phyloP scores from a whole-genome alignment of 1,284 basidiomycete genomes.

The Cystobasidium pallidum region DNA sequence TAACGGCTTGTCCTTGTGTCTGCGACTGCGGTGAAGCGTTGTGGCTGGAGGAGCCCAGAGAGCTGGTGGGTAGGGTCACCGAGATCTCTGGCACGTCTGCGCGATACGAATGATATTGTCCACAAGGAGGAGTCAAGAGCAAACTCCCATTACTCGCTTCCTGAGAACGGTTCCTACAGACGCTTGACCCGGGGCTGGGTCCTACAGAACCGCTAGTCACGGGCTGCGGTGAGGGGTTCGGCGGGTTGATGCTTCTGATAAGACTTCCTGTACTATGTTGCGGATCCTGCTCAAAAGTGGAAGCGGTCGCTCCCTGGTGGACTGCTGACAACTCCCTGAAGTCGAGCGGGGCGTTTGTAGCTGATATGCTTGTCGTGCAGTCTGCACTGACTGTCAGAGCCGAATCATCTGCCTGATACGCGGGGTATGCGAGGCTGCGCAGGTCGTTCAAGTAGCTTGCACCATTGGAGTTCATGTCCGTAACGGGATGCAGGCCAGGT shows the following conservation, averaged over 20 bases:
- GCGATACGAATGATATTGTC: background rate
- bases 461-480: too few species aligned
- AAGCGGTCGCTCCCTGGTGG: background rate
- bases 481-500: background rate
- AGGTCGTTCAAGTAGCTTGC: too few species aligned
- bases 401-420: too few species aligned
- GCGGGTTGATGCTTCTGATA: background rate
- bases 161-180: background rate
- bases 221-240: background rate
- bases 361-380: too few species aligned
- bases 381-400: too few species aligned
- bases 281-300: background rate
- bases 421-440: too few species aligned
- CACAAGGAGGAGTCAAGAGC: background rate
- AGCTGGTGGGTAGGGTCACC: conserved; percentile 19
- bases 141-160: background rate
- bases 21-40: background rate
- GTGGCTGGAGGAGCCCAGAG: background rate
- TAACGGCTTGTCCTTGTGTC: background rate
- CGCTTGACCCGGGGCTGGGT: background rate
- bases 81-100: conserved; percentile 14
- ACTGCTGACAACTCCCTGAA: too few species aligned
- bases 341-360: too few species aligned
- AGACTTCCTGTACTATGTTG: background rate
- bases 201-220: background rate